Evolutionary conservation across 768 basidiomycete species (phyloP).

Genomic region (Suillus spraguei): DNA sequence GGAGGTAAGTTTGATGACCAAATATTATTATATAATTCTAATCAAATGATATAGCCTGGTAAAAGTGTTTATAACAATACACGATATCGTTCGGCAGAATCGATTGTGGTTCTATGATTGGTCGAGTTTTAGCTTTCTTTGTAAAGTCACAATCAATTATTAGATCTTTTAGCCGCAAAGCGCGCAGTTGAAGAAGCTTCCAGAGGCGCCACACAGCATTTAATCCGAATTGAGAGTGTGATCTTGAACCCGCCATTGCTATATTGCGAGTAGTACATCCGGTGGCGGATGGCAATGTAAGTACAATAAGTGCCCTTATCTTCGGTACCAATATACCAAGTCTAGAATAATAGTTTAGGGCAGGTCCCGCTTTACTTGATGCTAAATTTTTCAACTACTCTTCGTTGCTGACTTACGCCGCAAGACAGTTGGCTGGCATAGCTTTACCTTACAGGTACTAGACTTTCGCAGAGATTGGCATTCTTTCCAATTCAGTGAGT

Average conservation of each 20-base stretch:
- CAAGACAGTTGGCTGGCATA: slow-evolving; percentile 12
- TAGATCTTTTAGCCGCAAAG: slow-evolving; percentile 8
- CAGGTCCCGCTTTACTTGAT: slow-evolving; percentile 18
- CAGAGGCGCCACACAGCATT: slow-evolving; percentile 24
- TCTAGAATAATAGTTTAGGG: slow-evolving; percentile 18
- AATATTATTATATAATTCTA: slow-evolving; percentile 25
- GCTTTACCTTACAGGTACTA: slow-evolving; percentile 14
- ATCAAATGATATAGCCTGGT: slow-evolving; percentile 58
- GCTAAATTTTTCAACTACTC: slow-evolving; percentile 7
- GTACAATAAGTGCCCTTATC: slow-evolving; percentile 29
- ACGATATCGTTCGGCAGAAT: slow-evolving; percentile 61
- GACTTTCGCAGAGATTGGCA: slow-evolving; percentile 12
- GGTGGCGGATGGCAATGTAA: slow-evolving; percentile 36
- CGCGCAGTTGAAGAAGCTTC: slow-evolving; percentile 4
- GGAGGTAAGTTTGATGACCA: slow-evolving; percentile 68
- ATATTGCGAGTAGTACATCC: slow-evolving; percentile 22
- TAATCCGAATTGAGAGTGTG: not conserved
- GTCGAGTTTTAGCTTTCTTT: slow-evolving; percentile 13
- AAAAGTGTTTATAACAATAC: slow-evolving; percentile 86
- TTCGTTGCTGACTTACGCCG: slow-evolving; percentile 19
- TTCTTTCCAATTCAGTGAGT: not conserved
- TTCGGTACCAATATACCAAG: slow-evolving; percentile 18
- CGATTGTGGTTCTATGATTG: slow-evolving; percentile 60
- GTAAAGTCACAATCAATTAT: slow-evolving; percentile 5
- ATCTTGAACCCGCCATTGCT: slow-evolving; percentile 16